A percentile compares a stretch with the other conserved stretches of the same genome.
Conservation (phyloP, 306 rosid species). For the Hippophae rhamnoides region DNA sequence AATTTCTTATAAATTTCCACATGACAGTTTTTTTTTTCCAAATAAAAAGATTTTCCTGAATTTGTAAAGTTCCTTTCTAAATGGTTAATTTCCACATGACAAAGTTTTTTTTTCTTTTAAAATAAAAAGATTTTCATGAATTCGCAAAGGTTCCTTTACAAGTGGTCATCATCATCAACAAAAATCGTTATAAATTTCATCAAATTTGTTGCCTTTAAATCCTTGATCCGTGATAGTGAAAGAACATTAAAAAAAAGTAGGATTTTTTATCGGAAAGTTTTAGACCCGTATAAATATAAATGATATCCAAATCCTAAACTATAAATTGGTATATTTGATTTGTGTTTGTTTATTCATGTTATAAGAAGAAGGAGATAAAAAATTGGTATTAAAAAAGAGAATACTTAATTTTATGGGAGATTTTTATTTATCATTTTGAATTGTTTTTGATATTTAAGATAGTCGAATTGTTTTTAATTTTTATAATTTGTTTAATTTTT, state of each 20-base stretch:
- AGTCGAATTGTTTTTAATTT: too few species aligned
- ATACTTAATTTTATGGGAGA: too few species aligned
- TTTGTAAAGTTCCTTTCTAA: constrained; percentile 28
- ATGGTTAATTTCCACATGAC: constrained; percentile 18
- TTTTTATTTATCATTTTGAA: too few species aligned
- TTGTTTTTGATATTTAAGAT: too few species aligned
- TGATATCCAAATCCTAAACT: constrained; percentile 20
- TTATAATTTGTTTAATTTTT: too few species aligned
- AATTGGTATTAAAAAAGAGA: too few species aligned
- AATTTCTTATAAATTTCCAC: constrained; percentile 11
- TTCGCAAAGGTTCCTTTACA: constrained; percentile 28
- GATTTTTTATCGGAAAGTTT: constrained; percentile 34
- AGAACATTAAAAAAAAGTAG: constrained; percentile 8
- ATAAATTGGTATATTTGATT: too few species aligned
- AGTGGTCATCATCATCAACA: constrained; percentile 40
- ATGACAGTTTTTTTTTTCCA: neutral
- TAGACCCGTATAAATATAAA: constrained; percentile 42
- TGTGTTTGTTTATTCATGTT: too few species aligned
- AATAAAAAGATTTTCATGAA: constrained; percentile 18
- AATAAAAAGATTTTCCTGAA: constrained; percentile 18
- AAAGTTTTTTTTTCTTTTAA: neutral
- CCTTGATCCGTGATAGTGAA: constrained; percentile 20
- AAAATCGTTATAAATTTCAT: constrained; percentile 49
- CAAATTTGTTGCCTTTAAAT: constrained; percentile 50
- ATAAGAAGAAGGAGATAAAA: neutral